A percentile compares a stretch with the other conserved stretches of the same genome.
phyloP scores from a whole-genome alignment of 2,329 filamentous ascomycete genomes.

The Xylariales sp. region DNA sequence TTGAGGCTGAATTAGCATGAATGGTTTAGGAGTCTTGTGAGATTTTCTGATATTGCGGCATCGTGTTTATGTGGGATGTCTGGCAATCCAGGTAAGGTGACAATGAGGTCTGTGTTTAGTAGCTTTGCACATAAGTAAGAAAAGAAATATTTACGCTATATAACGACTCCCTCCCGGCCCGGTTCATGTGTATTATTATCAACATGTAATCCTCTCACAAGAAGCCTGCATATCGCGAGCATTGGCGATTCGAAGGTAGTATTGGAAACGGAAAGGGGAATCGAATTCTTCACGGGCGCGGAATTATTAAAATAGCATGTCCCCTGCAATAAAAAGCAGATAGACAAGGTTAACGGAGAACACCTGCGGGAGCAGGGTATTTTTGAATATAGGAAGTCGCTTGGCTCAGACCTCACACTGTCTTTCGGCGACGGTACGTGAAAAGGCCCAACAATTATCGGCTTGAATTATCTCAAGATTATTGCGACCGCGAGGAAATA shows the following conservation, averaged over 20 bases:
- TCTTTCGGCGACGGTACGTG: constrained; percentile 2
- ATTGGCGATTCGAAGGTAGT: constrained; percentile 14
- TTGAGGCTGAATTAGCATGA: constrained; percentile 35
- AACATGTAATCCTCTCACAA: background rate
- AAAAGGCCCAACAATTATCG: background rate
- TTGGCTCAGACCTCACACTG: background rate
- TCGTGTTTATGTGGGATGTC: background rate
- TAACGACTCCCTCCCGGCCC: background rate
- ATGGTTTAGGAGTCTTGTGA: background rate
- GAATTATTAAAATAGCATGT: constrained; percentile 1
- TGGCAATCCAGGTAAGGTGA: background rate
- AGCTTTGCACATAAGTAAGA: too few relatives aligned
- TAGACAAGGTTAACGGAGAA: background rate
- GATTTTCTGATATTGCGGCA: too few relatives aligned
- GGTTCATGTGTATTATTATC: constrained; percentile 19
- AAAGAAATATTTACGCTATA: too few relatives aligned
- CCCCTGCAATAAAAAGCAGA: background rate
- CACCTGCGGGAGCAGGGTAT: background rate
- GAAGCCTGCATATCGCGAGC: background rate
- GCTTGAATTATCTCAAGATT: too few relatives aligned
- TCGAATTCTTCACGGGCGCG: background rate
- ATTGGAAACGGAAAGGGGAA: background rate
- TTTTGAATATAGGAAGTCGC: background rate
- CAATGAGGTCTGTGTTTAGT: too few relatives aligned
- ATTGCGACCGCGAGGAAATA: too few relatives aligned